These are phyloP conservation scores for Aquanectria penicillioides DNA, from an alignment of 2,329 filamentous ascomycete genomes.

Conservation along the genomic window DNA sequence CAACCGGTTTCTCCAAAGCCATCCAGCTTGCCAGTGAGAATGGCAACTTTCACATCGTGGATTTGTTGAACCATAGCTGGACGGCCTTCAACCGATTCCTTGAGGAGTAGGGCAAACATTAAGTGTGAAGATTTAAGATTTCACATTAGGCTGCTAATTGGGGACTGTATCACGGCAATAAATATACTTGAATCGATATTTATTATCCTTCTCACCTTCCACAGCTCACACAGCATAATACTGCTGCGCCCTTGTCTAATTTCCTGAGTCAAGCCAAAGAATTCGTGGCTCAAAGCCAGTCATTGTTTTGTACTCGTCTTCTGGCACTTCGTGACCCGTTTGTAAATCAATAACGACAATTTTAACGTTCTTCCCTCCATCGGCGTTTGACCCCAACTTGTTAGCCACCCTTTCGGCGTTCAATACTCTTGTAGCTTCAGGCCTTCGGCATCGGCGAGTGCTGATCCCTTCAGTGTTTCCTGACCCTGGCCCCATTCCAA, in stretches of 20 bases:
- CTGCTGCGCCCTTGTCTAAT: no score
- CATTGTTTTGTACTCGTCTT: background rate
- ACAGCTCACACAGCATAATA: no score
- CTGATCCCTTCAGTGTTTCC: background rate
- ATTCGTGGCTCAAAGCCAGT: background rate
- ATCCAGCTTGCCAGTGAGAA: constrained; percentile 8
- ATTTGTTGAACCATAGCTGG: background rate
- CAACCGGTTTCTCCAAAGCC: background rate
- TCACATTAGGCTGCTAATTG: no score
- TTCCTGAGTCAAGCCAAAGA: constrained; percentile 1
- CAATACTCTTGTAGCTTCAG: background rate
- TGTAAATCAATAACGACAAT: background rate
- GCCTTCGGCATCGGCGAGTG: background rate
- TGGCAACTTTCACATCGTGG: background rate
- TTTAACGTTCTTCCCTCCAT: background rate
- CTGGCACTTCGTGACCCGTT: background rate
- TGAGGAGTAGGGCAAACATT: no score
- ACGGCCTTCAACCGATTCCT: no score
- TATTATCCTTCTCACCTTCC: no score
- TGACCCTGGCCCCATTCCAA: constrained; percentile 11
- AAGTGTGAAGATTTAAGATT: no score
- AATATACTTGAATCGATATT: no score
- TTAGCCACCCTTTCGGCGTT: background rate
- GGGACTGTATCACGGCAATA: no score
- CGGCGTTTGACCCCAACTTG: background rate